A percentile compares a stretch with the other conserved stretches of the same genome.
Evolutionary conservation across 1,284 basidiomycete species (phyloP).

Genomic region (Ganoderma sp.): DNA sequence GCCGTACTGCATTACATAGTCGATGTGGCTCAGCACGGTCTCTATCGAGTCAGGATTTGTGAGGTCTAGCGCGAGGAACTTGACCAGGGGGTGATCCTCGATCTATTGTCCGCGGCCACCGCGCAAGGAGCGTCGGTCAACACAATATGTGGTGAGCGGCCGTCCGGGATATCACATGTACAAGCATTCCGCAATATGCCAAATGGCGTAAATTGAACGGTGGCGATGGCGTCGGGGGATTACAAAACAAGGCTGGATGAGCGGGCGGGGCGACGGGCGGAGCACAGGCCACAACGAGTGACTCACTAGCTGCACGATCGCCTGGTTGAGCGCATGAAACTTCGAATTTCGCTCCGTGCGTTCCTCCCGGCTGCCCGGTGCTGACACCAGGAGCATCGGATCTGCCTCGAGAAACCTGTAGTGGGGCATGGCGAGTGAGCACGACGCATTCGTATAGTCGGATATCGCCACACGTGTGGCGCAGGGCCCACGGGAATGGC

Average conservation of each 20-base stretch:
- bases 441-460: constrained; percentile 14
- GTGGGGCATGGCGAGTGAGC: constrained; percentile 16
- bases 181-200: not conserved
- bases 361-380: constrained; percentile 60
- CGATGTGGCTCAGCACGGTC: constrained; percentile 92
- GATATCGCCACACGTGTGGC: constrained; percentile 8
- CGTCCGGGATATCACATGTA: constrained; percentile 4
- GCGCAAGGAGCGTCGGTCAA: not conserved
- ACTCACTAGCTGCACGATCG: constrained; percentile 90
- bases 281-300: not conserved
- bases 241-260: constrained; percentile 16
- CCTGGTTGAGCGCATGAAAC: constrained; percentile 93
- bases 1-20: constrained; percentile 97
- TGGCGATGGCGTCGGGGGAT: constrained; percentile 14
- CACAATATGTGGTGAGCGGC: not conserved
- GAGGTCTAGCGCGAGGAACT: constrained; percentile 94
- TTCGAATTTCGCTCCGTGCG: constrained; percentile 74
- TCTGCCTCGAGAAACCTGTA: constrained; percentile 94
- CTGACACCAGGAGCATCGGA: constrained; percentile 82
- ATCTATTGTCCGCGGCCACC: constrained; percentile 62
- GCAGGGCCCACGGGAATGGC: not conserved
- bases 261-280: constrained; percentile 18
- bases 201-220: not conserved
- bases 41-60: constrained; percentile 90
- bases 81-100: constrained; percentile 97